Evolutionary conservation across 2,329 filamentous ascomycete genomes (phyloP).

Genomic region (Aspergillus sp.): DNA sequence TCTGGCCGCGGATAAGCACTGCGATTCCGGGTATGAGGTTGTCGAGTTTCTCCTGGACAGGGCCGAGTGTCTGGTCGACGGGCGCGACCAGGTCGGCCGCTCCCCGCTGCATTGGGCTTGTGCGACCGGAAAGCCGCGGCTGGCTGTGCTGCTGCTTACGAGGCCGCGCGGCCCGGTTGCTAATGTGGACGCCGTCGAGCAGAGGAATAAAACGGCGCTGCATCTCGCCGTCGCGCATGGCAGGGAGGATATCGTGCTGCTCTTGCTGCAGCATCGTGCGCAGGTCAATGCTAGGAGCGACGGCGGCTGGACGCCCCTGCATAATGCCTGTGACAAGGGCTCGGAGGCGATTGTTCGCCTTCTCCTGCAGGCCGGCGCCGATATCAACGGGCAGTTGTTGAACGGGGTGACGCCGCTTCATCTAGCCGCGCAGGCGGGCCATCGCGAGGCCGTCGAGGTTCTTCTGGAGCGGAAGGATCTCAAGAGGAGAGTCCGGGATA

Average conservation of each 20-base stretch:
- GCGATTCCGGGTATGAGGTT: slow-evolving; percentile 40
- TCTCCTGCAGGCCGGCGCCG: slow-evolving; percentile 30
- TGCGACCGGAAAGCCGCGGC: slow-evolving; percentile 44
- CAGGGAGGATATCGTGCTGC: slow-evolving; percentile 25
- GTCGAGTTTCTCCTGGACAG: slow-evolving; percentile 32
- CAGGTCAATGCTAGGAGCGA: slow-evolving; percentile 40
- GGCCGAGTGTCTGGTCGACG: slow-evolving; percentile 34
- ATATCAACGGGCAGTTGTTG: slow-evolving; percentile 29
- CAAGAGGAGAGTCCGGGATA: slow-evolving; percentile 25
- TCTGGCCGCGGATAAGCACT: slow-evolving; percentile 37
- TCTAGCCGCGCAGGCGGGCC: slow-evolving; percentile 31
- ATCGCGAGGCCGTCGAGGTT: slow-evolving; percentile 27
- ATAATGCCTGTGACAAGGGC: slow-evolving; percentile 46
- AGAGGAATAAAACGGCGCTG: slow-evolving; percentile 37
- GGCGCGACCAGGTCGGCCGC: slow-evolving; percentile 39
- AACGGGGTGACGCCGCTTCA: slow-evolving; percentile 33
- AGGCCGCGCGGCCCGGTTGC: slow-evolving; percentile 24
- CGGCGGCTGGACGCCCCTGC: slow-evolving; percentile 45
- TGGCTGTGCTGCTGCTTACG: slow-evolving; percentile 41
- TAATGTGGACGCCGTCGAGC: slow-evolving; percentile 35
- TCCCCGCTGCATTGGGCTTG: slow-evolving; percentile 52
- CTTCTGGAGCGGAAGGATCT: slow-evolving; percentile 24
- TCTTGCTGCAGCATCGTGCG: slow-evolving; percentile 38
- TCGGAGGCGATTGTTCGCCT: slow-evolving; percentile 36
- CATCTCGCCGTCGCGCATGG: slow-evolving; percentile 42